Conservation (phyloP, 1,139 yeast species). For the Pichia sp. region DNA sequence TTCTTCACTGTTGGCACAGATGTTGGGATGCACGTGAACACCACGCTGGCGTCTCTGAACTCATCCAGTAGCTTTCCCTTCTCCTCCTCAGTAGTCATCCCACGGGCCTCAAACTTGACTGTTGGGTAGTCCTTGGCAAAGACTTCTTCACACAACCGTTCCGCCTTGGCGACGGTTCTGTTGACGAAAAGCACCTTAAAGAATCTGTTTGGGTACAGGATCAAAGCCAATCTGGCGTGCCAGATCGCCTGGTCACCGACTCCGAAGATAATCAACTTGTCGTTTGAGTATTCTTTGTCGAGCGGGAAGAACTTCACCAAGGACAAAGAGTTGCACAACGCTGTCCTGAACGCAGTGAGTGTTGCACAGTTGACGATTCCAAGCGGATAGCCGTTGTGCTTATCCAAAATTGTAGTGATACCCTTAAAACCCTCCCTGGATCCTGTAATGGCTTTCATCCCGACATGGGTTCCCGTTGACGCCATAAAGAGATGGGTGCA, state of each 20-base stretch:
- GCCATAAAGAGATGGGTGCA: slow-evolving; percentile 64
- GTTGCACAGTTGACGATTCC: slow-evolving; percentile 58
- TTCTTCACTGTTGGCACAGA: slow-evolving; percentile 43
- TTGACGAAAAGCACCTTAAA: slow-evolving; percentile 44
- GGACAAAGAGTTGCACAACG: slow-evolving; percentile 52
- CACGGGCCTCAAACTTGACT: slow-evolving; percentile 25
- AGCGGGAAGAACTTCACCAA: slow-evolving; percentile 37
- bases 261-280: slow-evolving; percentile 46
- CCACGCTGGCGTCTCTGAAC: slow-evolving; percentile 37
- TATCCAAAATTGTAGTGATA: slow-evolving; percentile 46
- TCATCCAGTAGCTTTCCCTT: slow-evolving; percentile 21
- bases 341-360: slow-evolving; percentile 66
- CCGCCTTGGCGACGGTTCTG: slow-evolving; percentile 43
- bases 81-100: slow-evolving; percentile 17
- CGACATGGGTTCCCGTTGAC: slow-evolving; percentile 41
- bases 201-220: slow-evolving; percentile 37
- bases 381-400: slow-evolving; percentile 44
- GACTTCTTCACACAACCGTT: slow-evolving; percentile 27
- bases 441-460: slow-evolving; percentile 47
- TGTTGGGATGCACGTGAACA: slow-evolving; percentile 60
- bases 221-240: slow-evolving; percentile 50
- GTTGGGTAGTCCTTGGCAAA: slow-evolving; percentile 28
- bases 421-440: slow-evolving; percentile 51
- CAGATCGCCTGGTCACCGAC: slow-evolving; percentile 67
- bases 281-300: slow-evolving; percentile 15